Evolutionary conservation across 1,284 basidiomycete genomes (phyloP).

Genomic region (Porodaedalea pini): DNA sequence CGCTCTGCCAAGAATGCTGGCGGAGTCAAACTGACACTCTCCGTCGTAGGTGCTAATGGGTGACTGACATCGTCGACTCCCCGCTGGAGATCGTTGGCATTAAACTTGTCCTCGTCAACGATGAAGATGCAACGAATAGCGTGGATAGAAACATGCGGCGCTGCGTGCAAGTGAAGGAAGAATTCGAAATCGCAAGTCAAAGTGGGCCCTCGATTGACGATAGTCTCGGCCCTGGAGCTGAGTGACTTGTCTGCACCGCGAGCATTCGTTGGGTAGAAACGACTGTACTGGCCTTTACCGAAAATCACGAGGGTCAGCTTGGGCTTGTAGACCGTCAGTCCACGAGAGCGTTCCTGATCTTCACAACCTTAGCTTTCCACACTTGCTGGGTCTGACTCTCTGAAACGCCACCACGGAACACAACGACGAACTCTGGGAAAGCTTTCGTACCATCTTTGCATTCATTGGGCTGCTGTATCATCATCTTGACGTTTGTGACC

Average conservation of each 20-base stretch:
- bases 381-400: constrained; percentile 69
- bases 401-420: constrained; percentile 75
- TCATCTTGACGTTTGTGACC: constrained; percentile 62
- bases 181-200: constrained; percentile 71
- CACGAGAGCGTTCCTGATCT: constrained; percentile 55
- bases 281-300: constrained; percentile 74
- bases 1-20: constrained; percentile 53
- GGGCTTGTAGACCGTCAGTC: constrained; percentile 55
- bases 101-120: constrained; percentile 64
- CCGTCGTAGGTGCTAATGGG: constrained; percentile 69
- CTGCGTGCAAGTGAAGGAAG: constrained; percentile 71
- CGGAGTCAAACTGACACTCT: constrained; percentile 70
- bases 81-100: constrained; percentile 63
- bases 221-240: constrained; percentile 69
- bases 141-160: constrained; percentile 60
- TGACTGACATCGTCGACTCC: constrained; percentile 62
- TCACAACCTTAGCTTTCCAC: constrained; percentile 50
- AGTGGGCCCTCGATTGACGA: constrained; percentile 75
- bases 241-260: constrained; percentile 53
- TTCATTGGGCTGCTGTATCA: constrained; percentile 57
- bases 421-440: constrained; percentile 59
- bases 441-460: constrained; percentile 50
- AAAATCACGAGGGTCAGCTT: constrained; percentile 69
- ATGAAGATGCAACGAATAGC: constrained; percentile 72
- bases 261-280: constrained; percentile 53